Evolutionary conservation across 768 basidiomycete genomes (phyloP), one percentile per base, ranked within the genome.

Genomic region (Rossbeevera mucosa): DNA sequence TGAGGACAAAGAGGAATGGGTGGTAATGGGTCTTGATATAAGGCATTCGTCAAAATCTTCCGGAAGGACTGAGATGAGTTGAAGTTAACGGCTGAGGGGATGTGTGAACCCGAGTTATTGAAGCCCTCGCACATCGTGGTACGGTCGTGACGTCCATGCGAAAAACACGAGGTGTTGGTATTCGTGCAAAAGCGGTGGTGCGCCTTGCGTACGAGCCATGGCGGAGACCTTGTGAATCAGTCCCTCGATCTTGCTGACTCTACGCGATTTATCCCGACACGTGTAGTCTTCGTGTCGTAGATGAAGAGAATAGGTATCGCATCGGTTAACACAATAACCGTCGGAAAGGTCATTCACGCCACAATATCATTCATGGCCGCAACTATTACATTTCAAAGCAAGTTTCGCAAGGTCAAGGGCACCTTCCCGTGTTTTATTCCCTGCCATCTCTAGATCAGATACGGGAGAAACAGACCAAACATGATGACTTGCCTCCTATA

Each of bases 391-490:
- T 65, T 44, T 57, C 31, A 94, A 70, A 20, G 90, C 87, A 54
- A 78, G 72, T 68, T 75, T 76, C 6, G 94, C 94, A 65, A 97
- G 82, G 63, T 76, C 72, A 61, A 97, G 70, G 2, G 89, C 91
- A 21, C 95, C 95, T 36, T 90, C 90, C 72, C 82, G 89, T 2
- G 94, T 93, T 68, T 88, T 84, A 70, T 94, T 94, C 22, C 90
- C 91, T 92, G 57, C 5, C 40, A 50, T 45, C 57, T 33, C 26
- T 54, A 30, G 49, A 46, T 64, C 24, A 66, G 50, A 33, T 44
- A 25, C 29, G 16, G 20, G 24, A n/a, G 20, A 44, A 20, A 45
- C 22, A 16, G 30, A 44, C 48, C 43, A 11, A 50, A 53, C 50
- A 51, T 28, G 26, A 24, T 31, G 25, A 64, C 80, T 55, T 56